Evolutionary conservation across 345 rosid genomes (phyloP).

Genomic region (Eucalyptus caleyi): DNA sequence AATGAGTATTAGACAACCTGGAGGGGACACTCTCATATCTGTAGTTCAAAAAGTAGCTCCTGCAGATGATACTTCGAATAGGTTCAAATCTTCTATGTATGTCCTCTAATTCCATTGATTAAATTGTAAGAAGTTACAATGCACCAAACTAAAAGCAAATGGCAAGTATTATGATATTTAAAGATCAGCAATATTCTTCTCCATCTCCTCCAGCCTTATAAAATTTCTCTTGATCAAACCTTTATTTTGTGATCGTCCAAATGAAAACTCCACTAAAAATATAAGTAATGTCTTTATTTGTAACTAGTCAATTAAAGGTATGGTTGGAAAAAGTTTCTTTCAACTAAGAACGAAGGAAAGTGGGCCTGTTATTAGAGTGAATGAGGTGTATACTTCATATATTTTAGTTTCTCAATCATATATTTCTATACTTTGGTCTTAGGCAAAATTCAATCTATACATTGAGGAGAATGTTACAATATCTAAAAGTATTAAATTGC

Average conservation of each 20-base stretch:
- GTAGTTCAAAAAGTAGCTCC: not conserved
- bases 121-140: not conserved
- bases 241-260: not conserved
- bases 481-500: not conserved
- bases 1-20: not conserved
- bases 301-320: not conserved
- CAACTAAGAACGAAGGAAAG: not conserved
- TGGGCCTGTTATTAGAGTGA: not conserved
- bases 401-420: not conserved
- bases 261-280: not conserved
- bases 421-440: not conserved
- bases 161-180: not conserved
- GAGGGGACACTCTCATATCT: not conserved
- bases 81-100: not conserved
- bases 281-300: not conserved
- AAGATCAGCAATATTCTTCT: not conserved
- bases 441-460: not conserved
- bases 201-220: not conserved
- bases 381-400: not conserved
- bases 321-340: not conserved
- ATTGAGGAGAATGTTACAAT: not conserved
- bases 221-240: not conserved
- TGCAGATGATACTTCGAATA: not conserved
- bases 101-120: not conserved
- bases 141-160: not conserved